A percentile compares a stretch with the other conserved stretches of the same genome.
Evolutionary conservation across 2,329 filamentous ascomycete genomes (phyloP).

Genomic region (Fusarium sp.): DNA sequence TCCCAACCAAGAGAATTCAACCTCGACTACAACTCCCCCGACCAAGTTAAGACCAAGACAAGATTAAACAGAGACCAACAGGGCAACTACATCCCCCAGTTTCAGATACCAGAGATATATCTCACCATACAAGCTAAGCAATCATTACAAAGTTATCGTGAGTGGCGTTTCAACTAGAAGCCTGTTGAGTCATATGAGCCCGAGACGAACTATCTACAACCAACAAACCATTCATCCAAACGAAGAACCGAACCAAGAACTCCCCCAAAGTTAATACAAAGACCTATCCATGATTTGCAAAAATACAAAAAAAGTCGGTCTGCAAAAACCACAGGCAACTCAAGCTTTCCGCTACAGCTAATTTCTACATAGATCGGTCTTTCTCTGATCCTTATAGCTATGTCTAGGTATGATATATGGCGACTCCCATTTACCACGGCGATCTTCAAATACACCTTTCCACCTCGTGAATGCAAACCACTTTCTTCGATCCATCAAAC

Average conservation of each 20-base stretch:
- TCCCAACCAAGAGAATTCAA: background rate
- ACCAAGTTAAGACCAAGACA: background rate
- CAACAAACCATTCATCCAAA: background rate
- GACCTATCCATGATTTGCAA: background rate
- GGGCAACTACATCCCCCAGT: background rate
- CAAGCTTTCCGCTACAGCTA: background rate
- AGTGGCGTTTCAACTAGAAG: background rate
- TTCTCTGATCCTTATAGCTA: slow-evolving; percentile 4
- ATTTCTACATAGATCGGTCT: slow-evolving; percentile 19
- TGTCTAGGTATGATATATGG: slow-evolving; percentile 20
- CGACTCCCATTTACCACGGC: slow-evolving; percentile 2
- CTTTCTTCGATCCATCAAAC: slow-evolving; percentile 4
- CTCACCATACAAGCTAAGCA: background rate
- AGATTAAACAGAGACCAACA: background rate
- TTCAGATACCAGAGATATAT: background rate
- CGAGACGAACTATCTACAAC: background rate
- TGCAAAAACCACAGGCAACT: slow-evolving; percentile 6
- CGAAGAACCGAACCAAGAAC: background rate
- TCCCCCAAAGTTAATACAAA: background rate
- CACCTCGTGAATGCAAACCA: slow-evolving; percentile 26
- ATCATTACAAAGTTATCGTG: background rate
- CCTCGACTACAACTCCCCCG: background rate
- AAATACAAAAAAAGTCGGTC: background rate
- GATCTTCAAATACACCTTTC: slow-evolving; percentile 1
- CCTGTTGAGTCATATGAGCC: background rate